Evolutionary conservation across 495 filamentous ascomycete genomes (phyloP).

Genomic region (Trichoderma reesei): DNA sequence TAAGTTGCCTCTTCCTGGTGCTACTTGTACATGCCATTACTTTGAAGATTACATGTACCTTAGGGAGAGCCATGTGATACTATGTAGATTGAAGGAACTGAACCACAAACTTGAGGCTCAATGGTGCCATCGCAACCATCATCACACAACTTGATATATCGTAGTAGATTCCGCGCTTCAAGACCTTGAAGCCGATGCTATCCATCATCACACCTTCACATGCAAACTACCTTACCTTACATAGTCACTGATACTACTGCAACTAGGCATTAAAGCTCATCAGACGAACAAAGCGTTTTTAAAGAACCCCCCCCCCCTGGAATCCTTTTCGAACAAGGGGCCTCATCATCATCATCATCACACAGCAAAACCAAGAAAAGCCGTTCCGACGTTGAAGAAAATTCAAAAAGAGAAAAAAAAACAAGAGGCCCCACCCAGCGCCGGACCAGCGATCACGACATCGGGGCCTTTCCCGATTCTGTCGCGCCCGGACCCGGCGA

Average conservation of each 20-base stretch:
- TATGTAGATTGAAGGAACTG: too few species aligned
- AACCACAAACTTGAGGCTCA: too few species aligned
- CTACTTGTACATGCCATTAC: too few species aligned
- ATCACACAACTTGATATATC: too few species aligned
- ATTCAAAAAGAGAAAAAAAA: not conserved
- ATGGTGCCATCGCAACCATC: too few species aligned
- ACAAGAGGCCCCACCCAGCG: not conserved
- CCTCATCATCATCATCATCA: not conserved
- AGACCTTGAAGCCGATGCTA: too few species aligned
- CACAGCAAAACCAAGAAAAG: not conserved
- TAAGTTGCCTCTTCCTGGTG: not conserved
- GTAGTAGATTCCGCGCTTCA: too few species aligned
- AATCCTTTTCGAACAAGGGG: not conserved
- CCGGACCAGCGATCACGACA: not conserved
- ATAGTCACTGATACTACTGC: too few species aligned
- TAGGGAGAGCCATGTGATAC: too few species aligned
- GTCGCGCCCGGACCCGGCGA: constrained; percentile 4
- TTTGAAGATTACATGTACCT: too few species aligned
- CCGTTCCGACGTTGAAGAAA: not conserved
- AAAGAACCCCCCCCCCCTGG: not conserved
- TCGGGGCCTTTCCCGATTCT: constrained; percentile 8
- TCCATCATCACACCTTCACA: too few species aligned
- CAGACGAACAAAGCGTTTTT: not conserved
- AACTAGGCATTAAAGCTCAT: not conserved
- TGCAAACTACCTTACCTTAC: too few species aligned